Conservation (phyloP, 1,284 basidiomycete species). For the Sphaerobolus stellatus region DNA sequence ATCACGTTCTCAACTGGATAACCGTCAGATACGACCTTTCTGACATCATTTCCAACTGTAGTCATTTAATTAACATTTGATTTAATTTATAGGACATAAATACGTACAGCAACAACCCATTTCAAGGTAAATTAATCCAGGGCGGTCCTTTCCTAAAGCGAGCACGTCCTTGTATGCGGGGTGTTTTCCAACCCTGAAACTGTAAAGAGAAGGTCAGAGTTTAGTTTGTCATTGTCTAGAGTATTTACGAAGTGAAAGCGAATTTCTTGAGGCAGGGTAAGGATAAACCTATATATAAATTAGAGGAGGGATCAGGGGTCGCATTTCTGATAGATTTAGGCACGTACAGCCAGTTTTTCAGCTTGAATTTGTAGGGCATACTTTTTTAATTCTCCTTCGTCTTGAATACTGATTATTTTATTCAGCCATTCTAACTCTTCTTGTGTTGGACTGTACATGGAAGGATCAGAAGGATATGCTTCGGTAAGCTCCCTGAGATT, state of each 20-base stretch:
- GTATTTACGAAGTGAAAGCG: not conserved
- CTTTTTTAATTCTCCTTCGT: conserved; percentile 1
- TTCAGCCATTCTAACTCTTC: not conserved
- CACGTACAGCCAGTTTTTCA: not conserved
- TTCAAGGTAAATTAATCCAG: conserved; percentile 28
- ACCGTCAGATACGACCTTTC: conserved; percentile 26
- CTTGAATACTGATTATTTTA: not conserved
- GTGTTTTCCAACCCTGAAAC: conserved; percentile 21
- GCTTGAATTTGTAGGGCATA: not conserved
- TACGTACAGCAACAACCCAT: conserved; percentile 32
- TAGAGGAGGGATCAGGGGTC: not conserved
- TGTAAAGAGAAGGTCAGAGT: not conserved
- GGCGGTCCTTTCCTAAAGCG: conserved; percentile 25
- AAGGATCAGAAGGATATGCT: no score
- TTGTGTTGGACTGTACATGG: not conserved
- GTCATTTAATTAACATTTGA: no score
- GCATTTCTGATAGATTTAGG: not conserved
- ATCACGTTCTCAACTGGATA: conserved; percentile 26
- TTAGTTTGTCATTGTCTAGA: not conserved
- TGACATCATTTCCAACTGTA: conserved; percentile 27
- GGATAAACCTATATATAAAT: not conserved
- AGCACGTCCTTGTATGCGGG: conserved; percentile 25
- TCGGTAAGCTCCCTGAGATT: no score
- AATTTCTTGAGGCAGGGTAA: not conserved
- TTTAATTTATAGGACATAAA: not conserved